These are phyloP conservation scores for Acer yangbiense DNA, from an alignment of 345 rosid species.

Conservation along the genomic window DNA sequence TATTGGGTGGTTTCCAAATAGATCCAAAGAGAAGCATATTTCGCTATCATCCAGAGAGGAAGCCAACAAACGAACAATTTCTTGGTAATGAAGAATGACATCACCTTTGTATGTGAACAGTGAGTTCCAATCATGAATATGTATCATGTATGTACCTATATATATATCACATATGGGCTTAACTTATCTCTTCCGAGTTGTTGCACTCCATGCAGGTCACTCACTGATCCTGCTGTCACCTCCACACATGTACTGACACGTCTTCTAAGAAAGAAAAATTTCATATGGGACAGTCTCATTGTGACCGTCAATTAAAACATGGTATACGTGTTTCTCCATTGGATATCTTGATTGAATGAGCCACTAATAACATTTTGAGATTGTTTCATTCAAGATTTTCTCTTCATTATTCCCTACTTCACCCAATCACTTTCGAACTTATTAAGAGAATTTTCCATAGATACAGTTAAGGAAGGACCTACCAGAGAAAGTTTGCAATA, in stretches of 20 bases:
- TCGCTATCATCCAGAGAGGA: constrained; percentile 29
- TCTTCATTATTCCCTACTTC: background rate
- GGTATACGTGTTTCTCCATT: background rate
- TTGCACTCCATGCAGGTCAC: constrained; percentile 17
- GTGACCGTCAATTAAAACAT: background rate
- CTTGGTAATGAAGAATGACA: constrained; percentile 14
- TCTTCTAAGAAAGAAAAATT: no score
- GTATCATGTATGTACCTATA: no score
- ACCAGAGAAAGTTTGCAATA: no score
- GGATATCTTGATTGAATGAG: no score
- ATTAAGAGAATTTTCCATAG: background rate
- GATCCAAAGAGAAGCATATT: constrained; percentile 4
- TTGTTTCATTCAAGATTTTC: background rate
- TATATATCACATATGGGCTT: no score
- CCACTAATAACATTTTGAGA: background rate
- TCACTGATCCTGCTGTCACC: constrained; percentile 15
- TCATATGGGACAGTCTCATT: no score
- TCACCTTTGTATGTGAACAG: constrained; percentile 31
- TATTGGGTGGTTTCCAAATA: background rate
- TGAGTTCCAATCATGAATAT: constrained; percentile 27
- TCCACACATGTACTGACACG: background rate
- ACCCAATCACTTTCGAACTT: background rate
- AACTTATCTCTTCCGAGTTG: constrained; percentile 6
- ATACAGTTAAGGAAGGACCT: no score
- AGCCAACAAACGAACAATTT: constrained; percentile 1